Conservation (phyloP, 495 filamentous ascomycete genomes). For the Daldinia decipiens region DNA sequence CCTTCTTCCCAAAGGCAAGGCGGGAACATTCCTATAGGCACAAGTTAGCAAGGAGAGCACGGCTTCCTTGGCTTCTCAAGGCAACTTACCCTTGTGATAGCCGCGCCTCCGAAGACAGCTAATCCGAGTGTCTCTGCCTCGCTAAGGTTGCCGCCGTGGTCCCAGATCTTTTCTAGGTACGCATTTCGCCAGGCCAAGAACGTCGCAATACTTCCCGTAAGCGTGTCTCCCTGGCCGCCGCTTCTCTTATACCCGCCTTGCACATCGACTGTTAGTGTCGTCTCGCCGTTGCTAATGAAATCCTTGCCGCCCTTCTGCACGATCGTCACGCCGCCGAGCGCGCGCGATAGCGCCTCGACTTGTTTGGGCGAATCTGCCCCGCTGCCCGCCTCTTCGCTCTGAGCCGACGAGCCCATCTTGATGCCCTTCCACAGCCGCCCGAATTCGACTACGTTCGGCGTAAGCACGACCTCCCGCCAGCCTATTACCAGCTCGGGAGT, state of each 20-base stretch:
- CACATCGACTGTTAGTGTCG: constrained; percentile 76
- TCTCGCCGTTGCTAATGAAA: constrained; percentile 82
- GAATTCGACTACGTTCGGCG: constrained; percentile 96
- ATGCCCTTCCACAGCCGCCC: constrained; percentile 78
- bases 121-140: constrained; percentile 75
- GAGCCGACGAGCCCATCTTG: constrained; percentile 57
- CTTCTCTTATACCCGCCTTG: constrained; percentile 87
- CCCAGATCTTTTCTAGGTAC: constrained; percentile 87
- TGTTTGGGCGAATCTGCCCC: constrained; percentile 61
- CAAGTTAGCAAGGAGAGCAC: constrained; percentile 20
- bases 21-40: constrained; percentile 77
- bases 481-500: constrained; percentile 81
- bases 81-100: constrained; percentile 75
- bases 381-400: constrained; percentile 47
- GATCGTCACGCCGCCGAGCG: constrained; percentile 88
- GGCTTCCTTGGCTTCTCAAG: not conserved
- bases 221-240: constrained; percentile 94
- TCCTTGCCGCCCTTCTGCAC: constrained; percentile 90
- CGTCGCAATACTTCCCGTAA: constrained; percentile 90
- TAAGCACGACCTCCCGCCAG: constrained; percentile 86
- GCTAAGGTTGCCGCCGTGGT: constrained; percentile 67
- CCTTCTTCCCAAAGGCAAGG: constrained; percentile 85
- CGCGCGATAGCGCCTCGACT: constrained; percentile 77
- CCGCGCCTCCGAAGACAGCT: constrained; percentile 85
- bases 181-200: constrained; percentile 87